Percentiles rank a stretch among this genome's conserved stretches.
phyloP scores from a whole-genome alignment of 345 rosid species.

The Viola odorata region DNA sequence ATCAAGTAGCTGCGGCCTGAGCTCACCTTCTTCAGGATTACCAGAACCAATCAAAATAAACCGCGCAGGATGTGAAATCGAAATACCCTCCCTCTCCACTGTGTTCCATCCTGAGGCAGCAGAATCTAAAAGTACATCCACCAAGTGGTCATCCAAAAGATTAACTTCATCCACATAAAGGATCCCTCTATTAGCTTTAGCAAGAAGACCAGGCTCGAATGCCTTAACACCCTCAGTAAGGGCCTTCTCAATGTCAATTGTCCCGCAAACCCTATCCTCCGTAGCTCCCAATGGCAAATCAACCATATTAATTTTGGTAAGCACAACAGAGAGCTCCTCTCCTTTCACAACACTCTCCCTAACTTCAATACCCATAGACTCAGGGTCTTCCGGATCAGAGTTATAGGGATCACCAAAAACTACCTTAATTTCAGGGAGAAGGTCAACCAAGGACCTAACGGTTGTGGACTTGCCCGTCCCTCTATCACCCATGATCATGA shows the following conservation, averaged over 20 bases:
- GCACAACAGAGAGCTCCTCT: slow-evolving; percentile 36
- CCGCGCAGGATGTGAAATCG: slow-evolving; percentile 88
- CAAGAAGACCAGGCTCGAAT: slow-evolving; percentile 95
- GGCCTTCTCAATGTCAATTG: slow-evolving; percentile 92
- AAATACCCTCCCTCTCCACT: slow-evolving; percentile 92
- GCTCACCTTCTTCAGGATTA: slow-evolving; percentile 93
- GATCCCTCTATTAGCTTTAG: slow-evolving; percentile 96
- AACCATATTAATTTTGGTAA: slow-evolving; percentile 84
- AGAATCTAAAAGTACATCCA: slow-evolving; percentile 89
- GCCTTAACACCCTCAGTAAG: slow-evolving; percentile 94
- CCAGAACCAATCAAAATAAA: slow-evolving; percentile 93
- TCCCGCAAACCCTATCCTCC: slow-evolving; percentile 97
- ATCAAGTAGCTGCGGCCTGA: slow-evolving; percentile 86
- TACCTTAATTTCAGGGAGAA: slow-evolving; percentile 78
- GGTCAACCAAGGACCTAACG: slow-evolving; percentile 85
- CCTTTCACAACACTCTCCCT: slow-evolving; percentile 58
- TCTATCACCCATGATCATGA: slow-evolving; percentile 96
- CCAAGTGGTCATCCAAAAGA: slow-evolving; percentile 92
- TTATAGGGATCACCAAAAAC: slow-evolving; percentile 86
- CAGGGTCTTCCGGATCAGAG: slow-evolving; percentile 90
- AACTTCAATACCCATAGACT: slow-evolving; percentile 87
- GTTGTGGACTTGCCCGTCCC: slow-evolving; percentile 91
- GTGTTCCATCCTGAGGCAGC: slow-evolving; percentile 99
- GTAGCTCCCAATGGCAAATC: slow-evolving; percentile 98
- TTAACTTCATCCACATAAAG: slow-evolving; percentile 96